These are phyloP conservation scores for Hypoxylon cercidicola DNA, from an alignment of 495 filamentous ascomycete species.

Conservation along the genomic window DNA sequence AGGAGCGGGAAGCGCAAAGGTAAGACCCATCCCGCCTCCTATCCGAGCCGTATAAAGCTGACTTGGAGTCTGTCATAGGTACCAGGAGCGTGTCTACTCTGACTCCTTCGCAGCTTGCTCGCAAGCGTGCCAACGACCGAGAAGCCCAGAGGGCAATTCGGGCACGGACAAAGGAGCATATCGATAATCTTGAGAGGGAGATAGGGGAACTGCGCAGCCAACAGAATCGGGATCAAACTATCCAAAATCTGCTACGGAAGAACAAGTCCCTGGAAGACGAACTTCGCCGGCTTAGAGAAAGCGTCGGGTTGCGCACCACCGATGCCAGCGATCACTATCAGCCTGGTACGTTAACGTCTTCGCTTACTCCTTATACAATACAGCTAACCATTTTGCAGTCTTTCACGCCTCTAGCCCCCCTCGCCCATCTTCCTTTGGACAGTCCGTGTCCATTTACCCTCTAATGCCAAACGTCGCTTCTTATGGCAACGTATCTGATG, in stretches of 20 bases:
- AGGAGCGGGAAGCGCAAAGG: constrained; percentile 53
- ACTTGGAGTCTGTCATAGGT: constrained; percentile 48
- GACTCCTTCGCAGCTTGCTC: constrained; percentile 74
- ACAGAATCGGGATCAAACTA: constrained; percentile 48
- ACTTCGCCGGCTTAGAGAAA: constrained; percentile 44
- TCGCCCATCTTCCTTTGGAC: constrained; percentile 29
- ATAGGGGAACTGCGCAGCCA: constrained; percentile 66
- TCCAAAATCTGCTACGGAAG: constrained; percentile 47
- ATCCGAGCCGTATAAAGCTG: neutral
- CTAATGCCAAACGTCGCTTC: constrained; percentile 36
- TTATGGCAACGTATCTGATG: constrained; percentile 50
- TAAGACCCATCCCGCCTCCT: constrained; percentile 14
- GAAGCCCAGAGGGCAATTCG: constrained; percentile 89
- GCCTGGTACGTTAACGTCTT: constrained; percentile 7
- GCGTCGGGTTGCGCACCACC: constrained; percentile 34
- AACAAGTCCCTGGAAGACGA: constrained; percentile 55
- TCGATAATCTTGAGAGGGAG: constrained; percentile 76
- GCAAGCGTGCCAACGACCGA: constrained; percentile 89
- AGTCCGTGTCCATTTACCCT: constrained; percentile 33
- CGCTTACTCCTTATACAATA: constrained; percentile 12
- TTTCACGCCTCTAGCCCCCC: constrained; percentile 33
- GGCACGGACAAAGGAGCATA: constrained; percentile 82
- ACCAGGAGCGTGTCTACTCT: constrained; percentile 77
- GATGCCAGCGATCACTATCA: constrained; percentile 30
- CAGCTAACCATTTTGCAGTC: constrained; percentile 37